phyloP scores from a whole-genome alignment of 371 early-diverging fungal species.

The Furculomyces boomerangus region DNA sequence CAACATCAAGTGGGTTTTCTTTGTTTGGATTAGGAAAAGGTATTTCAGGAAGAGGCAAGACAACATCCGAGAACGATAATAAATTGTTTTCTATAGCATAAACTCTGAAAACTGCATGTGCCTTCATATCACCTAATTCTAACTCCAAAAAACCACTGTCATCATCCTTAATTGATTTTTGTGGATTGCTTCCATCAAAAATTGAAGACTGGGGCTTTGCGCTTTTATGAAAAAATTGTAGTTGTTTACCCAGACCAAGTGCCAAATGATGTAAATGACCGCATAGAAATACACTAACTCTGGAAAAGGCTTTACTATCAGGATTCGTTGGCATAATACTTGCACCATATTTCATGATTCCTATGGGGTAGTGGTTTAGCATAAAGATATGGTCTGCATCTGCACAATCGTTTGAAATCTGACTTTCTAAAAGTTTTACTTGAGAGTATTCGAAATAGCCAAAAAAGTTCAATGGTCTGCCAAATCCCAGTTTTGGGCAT shows the following conservation, averaged over 20 bases:
- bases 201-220: too few species aligned
- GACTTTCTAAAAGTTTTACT: slow-evolving; percentile 48
- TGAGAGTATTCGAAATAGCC: slow-evolving; percentile 53
- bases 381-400: slow-evolving; percentile 23
- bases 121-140: slow-evolving; percentile 76
- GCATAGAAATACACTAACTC: slow-evolving; percentile 56
- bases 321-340: slow-evolving; percentile 16
- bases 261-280: slow-evolving; percentile 74
- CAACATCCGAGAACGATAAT: slow-evolving; percentile 58
- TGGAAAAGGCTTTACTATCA: slow-evolving; percentile 32
- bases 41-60: slow-evolving; percentile 32
- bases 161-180: too few species aligned
- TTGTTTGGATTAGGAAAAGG: slow-evolving; percentile 24
- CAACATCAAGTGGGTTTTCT: neutral
- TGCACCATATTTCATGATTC: slow-evolving; percentile 51
- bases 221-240: slow-evolving; percentile 38
- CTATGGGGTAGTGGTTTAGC: slow-evolving; percentile 64
- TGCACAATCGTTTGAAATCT: slow-evolving; percentile 23
- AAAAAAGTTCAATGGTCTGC: slow-evolving; percentile 80
- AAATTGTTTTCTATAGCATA: slow-evolving; percentile 75
- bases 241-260: slow-evolving; percentile 38
- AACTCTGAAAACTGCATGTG: slow-evolving; percentile 59
- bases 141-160: slow-evolving; percentile 48
- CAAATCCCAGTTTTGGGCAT: slow-evolving; percentile 61
- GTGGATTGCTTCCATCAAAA: too few species aligned